Conservation (phyloP, 1,139 yeast species). For the Saccharomyces pastorianus region DNA sequence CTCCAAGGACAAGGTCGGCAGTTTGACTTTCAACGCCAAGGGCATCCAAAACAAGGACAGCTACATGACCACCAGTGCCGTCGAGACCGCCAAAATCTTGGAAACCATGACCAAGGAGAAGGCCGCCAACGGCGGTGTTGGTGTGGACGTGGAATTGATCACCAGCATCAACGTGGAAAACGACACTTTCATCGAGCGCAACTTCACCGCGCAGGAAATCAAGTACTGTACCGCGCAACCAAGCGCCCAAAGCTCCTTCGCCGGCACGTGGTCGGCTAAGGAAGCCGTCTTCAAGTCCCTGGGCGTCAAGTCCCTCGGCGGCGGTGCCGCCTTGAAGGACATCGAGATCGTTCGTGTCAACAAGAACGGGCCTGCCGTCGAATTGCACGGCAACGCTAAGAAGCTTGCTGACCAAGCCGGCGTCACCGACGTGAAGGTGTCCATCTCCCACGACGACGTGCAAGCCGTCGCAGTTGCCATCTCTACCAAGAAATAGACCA, state of each 20-base stretch:
- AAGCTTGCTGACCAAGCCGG: constrained; percentile 64
- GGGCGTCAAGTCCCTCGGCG: constrained; percentile 85
- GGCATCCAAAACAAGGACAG: constrained; percentile 30
- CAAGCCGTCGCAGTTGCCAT: constrained; percentile 98
- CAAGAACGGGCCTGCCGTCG: constrained; percentile 84
- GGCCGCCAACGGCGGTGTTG: constrained; percentile 40
- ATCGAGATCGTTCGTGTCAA: constrained; percentile 78
- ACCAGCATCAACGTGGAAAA: constrained; percentile 73
- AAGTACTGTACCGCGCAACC: constrained; percentile 68
- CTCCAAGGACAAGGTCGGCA: constrained; percentile 41
- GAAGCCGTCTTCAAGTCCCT: constrained; percentile 97
- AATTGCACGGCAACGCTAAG: constrained; percentile 67
- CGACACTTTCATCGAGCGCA: constrained; percentile 83
- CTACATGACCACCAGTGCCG: constrained; percentile 16
- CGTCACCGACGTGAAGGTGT: constrained; percentile 65
- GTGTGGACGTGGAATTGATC: constrained; percentile 93
- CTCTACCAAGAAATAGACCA: constrained; percentile 33
- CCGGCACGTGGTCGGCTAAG: constrained; percentile 98
- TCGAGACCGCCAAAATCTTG: constrained; percentile 29
- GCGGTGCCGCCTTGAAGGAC: constrained; percentile 86
- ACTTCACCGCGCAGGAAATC: constrained; percentile 77
- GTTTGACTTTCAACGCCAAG: constrained; percentile 40
- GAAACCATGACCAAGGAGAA: constrained; percentile 40
- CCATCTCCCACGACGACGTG: constrained; percentile 91
- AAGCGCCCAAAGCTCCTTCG: constrained; percentile 78